A percentile compares a stretch with the other conserved stretches of the same genome.
These are phyloP conservation scores for Arthroderma sp. DNA, from an alignment of 2,329 filamentous ascomycete genomes.

Conservation along the genomic window DNA sequence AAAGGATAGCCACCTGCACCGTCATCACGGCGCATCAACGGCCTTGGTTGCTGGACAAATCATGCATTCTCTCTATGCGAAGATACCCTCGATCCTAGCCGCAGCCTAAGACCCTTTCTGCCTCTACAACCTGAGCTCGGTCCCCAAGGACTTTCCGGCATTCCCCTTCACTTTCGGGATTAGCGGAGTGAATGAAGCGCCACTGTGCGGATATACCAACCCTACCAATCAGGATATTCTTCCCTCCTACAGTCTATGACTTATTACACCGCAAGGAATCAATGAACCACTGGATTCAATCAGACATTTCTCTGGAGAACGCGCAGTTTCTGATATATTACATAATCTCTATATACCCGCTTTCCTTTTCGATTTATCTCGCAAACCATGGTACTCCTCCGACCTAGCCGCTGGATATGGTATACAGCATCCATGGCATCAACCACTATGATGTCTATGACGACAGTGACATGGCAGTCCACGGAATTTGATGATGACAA, in stretches of 20 bases:
- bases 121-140: neutral
- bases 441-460: too few species aligned
- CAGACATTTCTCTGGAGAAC: too few species aligned
- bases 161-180: neutral
- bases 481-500: too few species aligned
- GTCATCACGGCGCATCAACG: neutral
- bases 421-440: too few species aligned
- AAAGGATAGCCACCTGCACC: neutral
- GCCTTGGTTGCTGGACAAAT: neutral
- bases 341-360: too few species aligned
- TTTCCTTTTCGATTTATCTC: too few species aligned
- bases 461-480: too few species aligned
- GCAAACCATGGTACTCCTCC: too few species aligned
- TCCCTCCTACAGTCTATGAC: neutral
- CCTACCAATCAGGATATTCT: neutral
- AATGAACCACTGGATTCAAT: too few species aligned
- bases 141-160: neutral
- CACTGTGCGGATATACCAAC: neutral
- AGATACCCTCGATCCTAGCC: neutral
- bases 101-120: neutral
- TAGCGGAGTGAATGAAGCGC: neutral
- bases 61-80: constrained; percentile 2
- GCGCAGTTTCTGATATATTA: too few species aligned
- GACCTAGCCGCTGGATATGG: too few species aligned
- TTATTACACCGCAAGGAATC: too few species aligned